phyloP scores from a whole-genome alignment of 75 land plant species.

The Sequoiadendron giganteum region DNA sequence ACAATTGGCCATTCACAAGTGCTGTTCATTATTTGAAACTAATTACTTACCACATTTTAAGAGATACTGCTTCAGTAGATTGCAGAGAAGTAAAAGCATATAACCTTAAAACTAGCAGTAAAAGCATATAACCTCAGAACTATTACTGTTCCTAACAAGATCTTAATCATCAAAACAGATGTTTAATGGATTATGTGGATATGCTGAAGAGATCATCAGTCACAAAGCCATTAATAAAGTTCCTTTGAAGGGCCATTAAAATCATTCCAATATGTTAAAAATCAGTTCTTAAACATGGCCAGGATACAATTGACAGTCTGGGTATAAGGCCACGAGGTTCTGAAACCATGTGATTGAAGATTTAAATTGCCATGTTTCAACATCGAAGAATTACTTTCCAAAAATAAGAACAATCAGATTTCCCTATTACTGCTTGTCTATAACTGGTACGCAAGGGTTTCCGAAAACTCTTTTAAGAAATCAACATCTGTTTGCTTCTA shows the following conservation, averaged over 20 bases:
- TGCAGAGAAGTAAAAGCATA: neutral
- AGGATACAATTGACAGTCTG: too few species aligned
- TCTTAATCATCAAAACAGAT: neutral
- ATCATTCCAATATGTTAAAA: neutral
- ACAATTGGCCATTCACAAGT: neutral
- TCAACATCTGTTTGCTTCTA: neutral
- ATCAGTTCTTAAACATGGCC: neutral
- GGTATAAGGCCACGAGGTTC: too few species aligned
- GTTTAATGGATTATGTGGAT: neutral
- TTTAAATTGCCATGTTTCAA: too few species aligned
- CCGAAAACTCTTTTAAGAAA: neutral
- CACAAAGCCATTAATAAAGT: neutral
- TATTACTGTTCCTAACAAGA: neutral
- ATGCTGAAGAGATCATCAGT: neutral
- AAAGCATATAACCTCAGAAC: neutral
- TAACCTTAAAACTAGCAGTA: neutral
- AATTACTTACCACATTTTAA: neutral
- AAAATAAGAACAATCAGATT: too few species aligned
- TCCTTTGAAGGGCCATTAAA: neutral
- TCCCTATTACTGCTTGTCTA: neutral
- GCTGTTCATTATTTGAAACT: neutral
- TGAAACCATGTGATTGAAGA: too few species aligned
- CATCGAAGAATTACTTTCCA: too few species aligned
- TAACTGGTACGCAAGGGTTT: neutral
- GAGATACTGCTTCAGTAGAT: neutral